Evolutionary conservation across 768 basidiomycete species (phyloP).

Genomic region (Hypholoma sublateritium): DNA sequence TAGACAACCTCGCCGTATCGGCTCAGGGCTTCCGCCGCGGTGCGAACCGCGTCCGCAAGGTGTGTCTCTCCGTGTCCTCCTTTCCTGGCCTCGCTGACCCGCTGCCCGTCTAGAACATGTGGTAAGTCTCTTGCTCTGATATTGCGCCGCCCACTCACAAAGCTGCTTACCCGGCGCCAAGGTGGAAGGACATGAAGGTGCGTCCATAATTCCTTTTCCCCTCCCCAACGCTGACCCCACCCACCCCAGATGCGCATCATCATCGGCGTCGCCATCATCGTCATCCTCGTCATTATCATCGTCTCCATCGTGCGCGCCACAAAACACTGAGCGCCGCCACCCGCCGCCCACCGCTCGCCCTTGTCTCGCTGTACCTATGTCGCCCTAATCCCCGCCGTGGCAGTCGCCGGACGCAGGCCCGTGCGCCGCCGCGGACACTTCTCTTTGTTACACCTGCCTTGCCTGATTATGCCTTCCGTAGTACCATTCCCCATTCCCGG

Average conservation of each 20-base stretch:
- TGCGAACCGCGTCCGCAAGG: slow-evolving; percentile 97
- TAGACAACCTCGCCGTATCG: slow-evolving; percentile 95
- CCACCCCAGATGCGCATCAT: slow-evolving; percentile 86
- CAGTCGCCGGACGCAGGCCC: too few species aligned
- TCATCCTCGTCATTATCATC: slow-evolving; percentile 95
- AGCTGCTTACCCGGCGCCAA: slow-evolving; percentile 26
- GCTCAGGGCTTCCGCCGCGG: slow-evolving; percentile 99
- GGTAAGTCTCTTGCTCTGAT: slow-evolving; percentile 49
- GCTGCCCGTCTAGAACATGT: slow-evolving; percentile 69
- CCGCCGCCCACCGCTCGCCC: neutral
- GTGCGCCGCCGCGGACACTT: too few species aligned
- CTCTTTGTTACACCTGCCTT: too few species aligned
- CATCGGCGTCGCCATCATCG: slow-evolving; percentile 84
- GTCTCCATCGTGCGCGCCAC: slow-evolving; percentile 92
- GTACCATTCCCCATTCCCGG: too few species aligned
- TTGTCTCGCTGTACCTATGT: neutral
- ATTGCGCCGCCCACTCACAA: slow-evolving; percentile 2
- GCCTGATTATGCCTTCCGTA: too few species aligned
- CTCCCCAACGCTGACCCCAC: slow-evolving; percentile 1
- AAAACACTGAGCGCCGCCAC: slow-evolving; percentile 34
- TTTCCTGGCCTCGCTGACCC: slow-evolving; percentile 5
- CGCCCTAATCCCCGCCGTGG: neutral
- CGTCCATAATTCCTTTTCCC: slow-evolving; percentile 18
- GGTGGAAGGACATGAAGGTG: slow-evolving; percentile 99
- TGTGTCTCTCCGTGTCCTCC: slow-evolving; percentile 38